Evolutionary conservation across 192 early-diverging fungal genomes (phyloP), one percentile per base, ranked within the genome.

Genomic region (Umbelopsis vinacea): DNA sequence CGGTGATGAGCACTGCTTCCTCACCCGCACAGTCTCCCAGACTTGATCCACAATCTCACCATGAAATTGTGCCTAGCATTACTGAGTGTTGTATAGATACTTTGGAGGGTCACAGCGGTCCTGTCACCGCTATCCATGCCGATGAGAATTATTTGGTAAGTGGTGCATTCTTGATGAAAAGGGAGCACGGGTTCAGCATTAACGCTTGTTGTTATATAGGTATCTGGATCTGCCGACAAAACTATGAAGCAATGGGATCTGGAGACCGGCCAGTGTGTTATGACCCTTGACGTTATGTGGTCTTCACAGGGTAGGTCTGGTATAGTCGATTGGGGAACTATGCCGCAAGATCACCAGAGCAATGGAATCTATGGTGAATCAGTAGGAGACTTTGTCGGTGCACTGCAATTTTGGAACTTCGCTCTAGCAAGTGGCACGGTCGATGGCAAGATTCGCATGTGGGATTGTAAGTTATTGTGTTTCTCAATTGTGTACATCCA

Each of bases 211-310:
- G 52, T 69, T 81, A 21, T 81, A 21, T 77, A 91, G 85, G 77
- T 92, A 17, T 89, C 92, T 3, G 93, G 92, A 54, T 87, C 91
- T 22, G 86, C 89, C 17, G 93, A 94, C 77, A 82, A 86, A 66
- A 93, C 93, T 1, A 88, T 94, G 68, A 87, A 87, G 67, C 88
- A 91, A 63, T 94, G 93, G 93, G 93, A 94, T 72, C 54, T 94
- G 78, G 75, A 79, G 26, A 91, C 87, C 35, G 89, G 89, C 26
- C 74, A 83, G 66, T 79, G 88, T 82, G 83, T 90, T 24, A 77
- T 88, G 12, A 85, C 88, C 5, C 82, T 94, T 74, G 90, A 92
- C 71, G 74, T 94, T 21, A 70, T 87, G 14, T 94, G 92, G 92
- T 87, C 90, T 0, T 87, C 84, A 48, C 40, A 74, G 17, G 52